Percentiles rank a stretch among this genome's conserved stretches.
Evolutionary conservation across 129 eudicot species (phyloP).

Genomic region (Centaurea solstitialis): DNA sequence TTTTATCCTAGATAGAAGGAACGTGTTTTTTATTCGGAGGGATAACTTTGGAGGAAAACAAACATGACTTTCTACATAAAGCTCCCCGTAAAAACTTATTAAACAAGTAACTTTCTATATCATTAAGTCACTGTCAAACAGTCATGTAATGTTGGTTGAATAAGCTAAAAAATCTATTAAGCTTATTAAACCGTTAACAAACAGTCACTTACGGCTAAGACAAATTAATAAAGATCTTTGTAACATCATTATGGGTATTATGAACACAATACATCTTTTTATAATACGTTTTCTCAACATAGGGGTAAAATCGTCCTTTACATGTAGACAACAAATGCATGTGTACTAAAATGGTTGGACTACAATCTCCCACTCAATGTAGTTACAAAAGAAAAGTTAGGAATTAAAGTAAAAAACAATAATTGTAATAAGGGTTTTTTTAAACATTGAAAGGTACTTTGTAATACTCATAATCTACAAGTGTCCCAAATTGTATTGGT

Average conservation of each 20-base stretch:
- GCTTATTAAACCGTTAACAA: too few species aligned
- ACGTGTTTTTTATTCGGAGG: too few species aligned
- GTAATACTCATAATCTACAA: slow-evolving; percentile 31
- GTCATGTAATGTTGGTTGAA: too few species aligned
- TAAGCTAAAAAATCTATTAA: too few species aligned
- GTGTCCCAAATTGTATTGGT: slow-evolving; percentile 31
- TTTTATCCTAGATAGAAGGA: too few species aligned
- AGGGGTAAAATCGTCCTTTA: neutral
- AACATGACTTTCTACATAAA: too few species aligned
- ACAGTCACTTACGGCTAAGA: too few species aligned
- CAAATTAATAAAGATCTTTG: too few species aligned
- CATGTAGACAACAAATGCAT: slow-evolving; percentile 31
- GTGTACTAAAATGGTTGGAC: slow-evolving; percentile 35
- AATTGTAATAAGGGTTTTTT: slow-evolving; percentile 7
- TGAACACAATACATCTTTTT: neutral
- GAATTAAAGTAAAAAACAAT: slow-evolving; percentile 5
- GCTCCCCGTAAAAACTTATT: too few species aligned
- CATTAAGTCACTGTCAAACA: too few species aligned
- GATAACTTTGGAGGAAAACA: too few species aligned
- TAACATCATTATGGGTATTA: neutral
- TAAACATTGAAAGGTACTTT: slow-evolving; percentile 37
- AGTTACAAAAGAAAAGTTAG: slow-evolving; percentile 1
- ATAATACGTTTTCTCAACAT: neutral
- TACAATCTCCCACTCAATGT: slow-evolving; percentile 15
- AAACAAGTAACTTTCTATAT: too few species aligned